Base-by-base conservation (phyloP, 129 eudicot species). In the Lactuca saligna region DNA sequence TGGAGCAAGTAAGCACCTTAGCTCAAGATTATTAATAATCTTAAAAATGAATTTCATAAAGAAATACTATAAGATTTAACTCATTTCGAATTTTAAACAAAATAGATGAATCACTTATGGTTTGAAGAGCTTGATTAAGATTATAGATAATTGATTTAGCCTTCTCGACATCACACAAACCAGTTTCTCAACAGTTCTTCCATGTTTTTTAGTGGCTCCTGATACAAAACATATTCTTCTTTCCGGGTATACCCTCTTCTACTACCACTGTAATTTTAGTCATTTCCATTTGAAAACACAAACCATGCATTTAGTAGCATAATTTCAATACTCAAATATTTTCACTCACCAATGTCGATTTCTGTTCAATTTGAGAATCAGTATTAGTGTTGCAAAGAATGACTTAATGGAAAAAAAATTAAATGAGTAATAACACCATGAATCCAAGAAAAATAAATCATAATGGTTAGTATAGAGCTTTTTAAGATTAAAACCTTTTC, bases 171-270 rank as follows among this genome's bases (percentile, higher is more conserved):
- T 91, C 96, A 11, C 98, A 88, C 58, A 91, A 91, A 20, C 91
- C 95, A 91, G 80, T 81, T 86, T 96, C 87, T 91, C 88, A 20
- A 88, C 97, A 29, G 86, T 86, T 86, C 80, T 84, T 91, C 17
- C 96, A 96, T n/a, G 97, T 88, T 69, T 75, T n/a, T 82, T 12
- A 38, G 96, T 91, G 17, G 97, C 97, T 58, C 97, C 97, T 2
- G 96, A 88, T 33, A 91, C 97, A 68, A 91, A n/a, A 91, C 34
- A 91, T 72, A 66, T 78, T 91, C 91, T 88, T 88, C 87, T 73
- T 74, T 20, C 20, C 20, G 20, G 20, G 20, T 20, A 20, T 1
- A 20, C 20, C 20, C 20, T 0, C 20, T 20, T 20, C 20, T 20
- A 20, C 1, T 29, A 77, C 88, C 66, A 76, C 87, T 75, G 34